Conservation (phyloP, 164 flowering plant species). For the Aristolochia californica region DNA sequence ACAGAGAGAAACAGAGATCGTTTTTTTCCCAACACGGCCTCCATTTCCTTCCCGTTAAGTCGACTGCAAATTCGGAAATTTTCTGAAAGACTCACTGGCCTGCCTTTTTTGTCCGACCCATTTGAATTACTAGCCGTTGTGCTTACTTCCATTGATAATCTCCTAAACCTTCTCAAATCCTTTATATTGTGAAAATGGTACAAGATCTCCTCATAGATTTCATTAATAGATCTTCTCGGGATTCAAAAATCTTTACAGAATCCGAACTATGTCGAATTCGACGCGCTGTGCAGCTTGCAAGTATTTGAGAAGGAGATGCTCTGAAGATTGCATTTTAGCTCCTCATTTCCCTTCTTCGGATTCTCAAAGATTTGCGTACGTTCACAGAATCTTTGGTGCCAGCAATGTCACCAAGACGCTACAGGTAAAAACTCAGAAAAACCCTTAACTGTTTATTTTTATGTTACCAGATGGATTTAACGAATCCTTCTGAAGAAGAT, state of each 20-base stretch:
- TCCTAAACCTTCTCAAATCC: not conserved
- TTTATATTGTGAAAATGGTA: not conserved
- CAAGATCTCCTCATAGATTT: slow-evolving; percentile 5
- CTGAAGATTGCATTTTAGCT: slow-evolving; percentile 20
- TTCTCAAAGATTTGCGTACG: slow-evolving; percentile 22
- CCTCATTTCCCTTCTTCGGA: slow-evolving; percentile 23
- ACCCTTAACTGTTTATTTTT: not conserved
- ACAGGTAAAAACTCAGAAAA: slow-evolving; percentile 6
- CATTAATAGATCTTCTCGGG: not conserved
- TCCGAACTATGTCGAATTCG: slow-evolving; percentile 11
- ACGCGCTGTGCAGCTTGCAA: slow-evolving; percentile 28
- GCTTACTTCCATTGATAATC: slow-evolving; percentile 3
- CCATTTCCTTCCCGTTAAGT: no score
- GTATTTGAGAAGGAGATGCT: slow-evolving; percentile 18
- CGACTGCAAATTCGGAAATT: slow-evolving; percentile 2
- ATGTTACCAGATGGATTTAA: not conserved
- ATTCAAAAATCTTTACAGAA: slow-evolving; percentile 9
- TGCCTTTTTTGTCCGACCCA: slow-evolving; percentile 1
- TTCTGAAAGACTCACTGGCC: not conserved
- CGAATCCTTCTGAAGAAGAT: not conserved
- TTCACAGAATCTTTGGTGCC: slow-evolving; percentile 26
- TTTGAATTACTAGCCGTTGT: slow-evolving; percentile 17
- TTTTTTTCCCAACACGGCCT: no score
- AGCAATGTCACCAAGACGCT: slow-evolving; percentile 21
- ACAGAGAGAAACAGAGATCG: no score